Conservation (phyloP, 352 stramenopile species). For the Globisporangium paroecandrum region DNA sequence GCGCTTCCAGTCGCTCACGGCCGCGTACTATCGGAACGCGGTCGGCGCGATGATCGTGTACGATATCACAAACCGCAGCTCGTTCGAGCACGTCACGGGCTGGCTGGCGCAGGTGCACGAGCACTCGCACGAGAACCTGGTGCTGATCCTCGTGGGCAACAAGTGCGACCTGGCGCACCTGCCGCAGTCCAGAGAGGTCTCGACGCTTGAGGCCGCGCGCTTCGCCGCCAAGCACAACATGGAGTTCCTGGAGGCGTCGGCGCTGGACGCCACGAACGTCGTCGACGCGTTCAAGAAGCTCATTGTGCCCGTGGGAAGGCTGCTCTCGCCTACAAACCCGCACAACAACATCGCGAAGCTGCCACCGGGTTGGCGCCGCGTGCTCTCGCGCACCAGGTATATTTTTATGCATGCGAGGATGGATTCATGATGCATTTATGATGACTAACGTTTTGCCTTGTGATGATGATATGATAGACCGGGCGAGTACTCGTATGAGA, state of each 20-base stretch:
- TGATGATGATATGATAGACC: conserved; percentile 31
- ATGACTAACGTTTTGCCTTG: not conserved
- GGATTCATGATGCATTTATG: not conserved
- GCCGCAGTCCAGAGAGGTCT: conserved; percentile 76
- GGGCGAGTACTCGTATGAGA: conserved; percentile 86
- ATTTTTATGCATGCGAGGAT: not conserved
- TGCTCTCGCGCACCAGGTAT: conserved; percentile 72
- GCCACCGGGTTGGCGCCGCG: conserved; percentile 69
- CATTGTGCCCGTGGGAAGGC: conserved; percentile 77
- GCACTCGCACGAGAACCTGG: conserved; percentile 78
- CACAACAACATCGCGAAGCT: conserved; percentile 60
- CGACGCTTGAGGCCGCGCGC: conserved; percentile 78
- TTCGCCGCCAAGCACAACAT: conserved; percentile 80
- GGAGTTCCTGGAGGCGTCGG: conserved; percentile 86
- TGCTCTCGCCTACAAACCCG: conserved; percentile 59
- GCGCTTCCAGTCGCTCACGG: conserved; percentile 88
- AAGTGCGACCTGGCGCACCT: conserved; percentile 84
- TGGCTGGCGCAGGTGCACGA: conserved; percentile 83
- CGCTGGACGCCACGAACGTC: conserved; percentile 83
- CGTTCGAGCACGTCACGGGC: conserved; percentile 74
- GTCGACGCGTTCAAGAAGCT: conserved; percentile 87
- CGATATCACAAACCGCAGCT: conserved; percentile 87
- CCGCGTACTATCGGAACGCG: conserved; percentile 90
- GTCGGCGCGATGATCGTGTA: conserved; percentile 92
- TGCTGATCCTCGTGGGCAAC: conserved; percentile 84